Conservation (phyloP, 495 filamentous ascomycete species). For the Penicillium lagena region DNA sequence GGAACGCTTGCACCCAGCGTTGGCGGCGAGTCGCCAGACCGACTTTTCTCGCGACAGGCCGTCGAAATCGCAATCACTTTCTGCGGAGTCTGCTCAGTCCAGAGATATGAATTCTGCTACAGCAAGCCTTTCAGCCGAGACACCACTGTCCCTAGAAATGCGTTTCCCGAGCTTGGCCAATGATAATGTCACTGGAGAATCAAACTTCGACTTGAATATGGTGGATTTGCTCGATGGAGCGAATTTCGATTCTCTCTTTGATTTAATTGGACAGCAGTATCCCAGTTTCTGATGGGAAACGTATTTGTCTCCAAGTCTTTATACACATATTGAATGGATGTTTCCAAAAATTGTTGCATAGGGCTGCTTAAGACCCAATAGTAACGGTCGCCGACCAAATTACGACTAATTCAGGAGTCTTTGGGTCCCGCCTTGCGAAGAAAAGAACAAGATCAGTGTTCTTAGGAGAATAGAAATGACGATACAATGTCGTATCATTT, state of each 20-base stretch:
- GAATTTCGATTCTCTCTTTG: slow-evolving; percentile 31
- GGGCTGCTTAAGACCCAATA: too few species aligned
- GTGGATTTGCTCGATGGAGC: slow-evolving; percentile 30
- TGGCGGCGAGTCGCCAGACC: too few species aligned
- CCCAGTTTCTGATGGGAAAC: slow-evolving; percentile 18
- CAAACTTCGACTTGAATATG: slow-evolving; percentile 34
- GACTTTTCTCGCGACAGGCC: background rate
- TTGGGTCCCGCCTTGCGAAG: too few species aligned
- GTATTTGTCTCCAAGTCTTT: too few species aligned
- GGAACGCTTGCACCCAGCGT: too few species aligned
- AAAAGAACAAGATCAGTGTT: too few species aligned
- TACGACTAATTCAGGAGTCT: too few species aligned
- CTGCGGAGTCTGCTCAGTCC: background rate
- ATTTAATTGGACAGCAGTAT: slow-evolving; percentile 33
- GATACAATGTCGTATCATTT: too few species aligned
- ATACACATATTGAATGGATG: too few species aligned
- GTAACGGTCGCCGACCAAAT: too few species aligned
- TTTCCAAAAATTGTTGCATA: too few species aligned
- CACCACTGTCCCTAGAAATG: slow-evolving; percentile 1
- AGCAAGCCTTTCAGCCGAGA: background rate
- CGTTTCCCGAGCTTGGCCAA: slow-evolving; percentile 7
- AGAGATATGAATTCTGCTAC: background rate
- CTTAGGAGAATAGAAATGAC: too few species aligned
- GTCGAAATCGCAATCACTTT: background rate
- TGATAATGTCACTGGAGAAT: slow-evolving; percentile 6